phyloP scores from a whole-genome alignment of 2,329 filamentous ascomycete species.

The Purpureocillium lavendulum region DNA sequence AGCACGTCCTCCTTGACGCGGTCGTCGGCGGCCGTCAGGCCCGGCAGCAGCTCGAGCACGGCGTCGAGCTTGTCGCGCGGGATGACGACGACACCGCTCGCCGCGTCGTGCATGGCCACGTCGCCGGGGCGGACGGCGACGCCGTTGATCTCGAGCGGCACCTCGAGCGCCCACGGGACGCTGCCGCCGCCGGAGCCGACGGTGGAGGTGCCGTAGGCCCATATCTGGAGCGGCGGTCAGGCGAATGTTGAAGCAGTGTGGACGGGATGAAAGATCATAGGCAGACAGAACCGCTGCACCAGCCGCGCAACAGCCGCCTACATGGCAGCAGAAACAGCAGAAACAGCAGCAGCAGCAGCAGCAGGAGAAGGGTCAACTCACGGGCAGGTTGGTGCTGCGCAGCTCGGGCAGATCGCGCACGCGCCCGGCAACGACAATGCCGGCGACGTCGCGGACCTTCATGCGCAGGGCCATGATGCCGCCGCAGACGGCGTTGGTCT shows the following conservation, averaged over 20 bases:
- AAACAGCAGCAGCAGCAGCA: too few relatives aligned
- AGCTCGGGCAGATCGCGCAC: conserved; percentile 59
- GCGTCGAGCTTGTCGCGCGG: conserved; percentile 50
- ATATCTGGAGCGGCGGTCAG: conserved; percentile 31
- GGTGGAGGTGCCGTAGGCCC: conserved; percentile 47
- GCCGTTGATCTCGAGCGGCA: conserved; percentile 34
- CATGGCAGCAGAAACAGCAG: too few relatives aligned
- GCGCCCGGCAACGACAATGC: conserved; percentile 59
- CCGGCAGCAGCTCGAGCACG: conserved; percentile 52
- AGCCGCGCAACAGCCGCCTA: too few relatives aligned
- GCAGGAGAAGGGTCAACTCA: too few relatives aligned
- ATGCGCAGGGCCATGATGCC: conserved; percentile 69
- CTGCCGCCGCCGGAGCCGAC: conserved; percentile 49
- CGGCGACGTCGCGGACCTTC: conserved; percentile 50
- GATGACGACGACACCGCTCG: conserved; percentile 63
- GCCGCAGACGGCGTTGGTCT: conserved; percentile 65
- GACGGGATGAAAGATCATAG: too few relatives aligned
- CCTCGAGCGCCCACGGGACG: conserved; percentile 44
- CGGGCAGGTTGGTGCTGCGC: conserved; percentile 44
- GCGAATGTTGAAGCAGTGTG: background rate
- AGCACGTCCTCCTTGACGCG: conserved; percentile 58
- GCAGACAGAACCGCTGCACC: too few relatives aligned
- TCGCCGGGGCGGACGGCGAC: conserved; percentile 46
- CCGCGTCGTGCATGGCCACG: conserved; percentile 59
- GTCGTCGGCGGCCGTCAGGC: conserved; percentile 41